Percentiles rank a stretch among this genome's conserved stretches.
Evolutionary conservation across 177 flowering plant genomes (phyloP).

Genomic region (Telopea speciosissima): DNA sequence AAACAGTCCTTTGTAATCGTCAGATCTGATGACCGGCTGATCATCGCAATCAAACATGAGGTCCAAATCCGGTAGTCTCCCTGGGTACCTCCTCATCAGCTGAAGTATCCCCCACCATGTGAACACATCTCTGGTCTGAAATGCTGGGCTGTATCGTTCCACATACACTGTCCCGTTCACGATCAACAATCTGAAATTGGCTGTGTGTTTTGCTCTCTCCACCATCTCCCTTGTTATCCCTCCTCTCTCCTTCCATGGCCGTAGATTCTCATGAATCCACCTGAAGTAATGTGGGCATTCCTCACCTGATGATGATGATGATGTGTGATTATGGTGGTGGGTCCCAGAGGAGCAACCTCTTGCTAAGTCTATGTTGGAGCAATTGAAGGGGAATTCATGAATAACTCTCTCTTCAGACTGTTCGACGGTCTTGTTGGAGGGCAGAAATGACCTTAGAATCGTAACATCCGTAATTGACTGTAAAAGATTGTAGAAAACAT

Average conservation of each 20-base stretch:
- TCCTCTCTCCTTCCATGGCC: conserved; percentile 15
- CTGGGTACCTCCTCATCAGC: conserved; percentile 18
- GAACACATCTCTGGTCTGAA: conserved; percentile 17
- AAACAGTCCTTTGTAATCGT: neutral
- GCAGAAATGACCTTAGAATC: neutral
- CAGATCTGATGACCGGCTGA: conserved; percentile 1
- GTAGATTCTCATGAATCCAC: conserved; percentile 24
- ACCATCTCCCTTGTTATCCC: conserved; percentile 10
- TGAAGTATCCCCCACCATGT: conserved; percentile 22
- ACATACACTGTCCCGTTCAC: conserved; percentile 16
- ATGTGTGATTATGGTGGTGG: no score
- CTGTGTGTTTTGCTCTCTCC: conserved; percentile 5
- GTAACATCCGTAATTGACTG: neutral
- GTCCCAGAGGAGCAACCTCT: neutral
- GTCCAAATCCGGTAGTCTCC: conserved; percentile 19
- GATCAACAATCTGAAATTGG: conserved; percentile 11
- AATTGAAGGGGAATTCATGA: neutral
- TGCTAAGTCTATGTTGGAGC: neutral
- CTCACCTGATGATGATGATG: no score
- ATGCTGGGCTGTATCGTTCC: conserved; percentile 5
- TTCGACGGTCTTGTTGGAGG: neutral
- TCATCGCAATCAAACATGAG: conserved; percentile 19
- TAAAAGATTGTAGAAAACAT: no score
- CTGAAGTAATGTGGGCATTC: conserved; percentile 17
- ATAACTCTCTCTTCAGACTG: no score